Evolutionary conservation across 768 basidiomycete genomes (phyloP).

Genomic region (Melanogaster broomeanus): DNA sequence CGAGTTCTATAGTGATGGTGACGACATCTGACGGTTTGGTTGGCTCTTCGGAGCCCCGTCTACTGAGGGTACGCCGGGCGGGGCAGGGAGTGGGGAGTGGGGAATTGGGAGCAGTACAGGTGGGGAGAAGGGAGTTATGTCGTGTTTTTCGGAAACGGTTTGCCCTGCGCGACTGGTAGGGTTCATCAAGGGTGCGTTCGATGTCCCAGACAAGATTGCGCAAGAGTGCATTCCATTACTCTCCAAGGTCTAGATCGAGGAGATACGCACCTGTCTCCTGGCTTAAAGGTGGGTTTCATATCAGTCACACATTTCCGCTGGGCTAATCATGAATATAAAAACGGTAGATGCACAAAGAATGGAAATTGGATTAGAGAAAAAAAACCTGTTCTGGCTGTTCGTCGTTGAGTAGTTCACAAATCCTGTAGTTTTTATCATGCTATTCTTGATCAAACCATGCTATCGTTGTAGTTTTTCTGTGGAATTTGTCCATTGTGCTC

Average conservation of each 20-base stretch:
- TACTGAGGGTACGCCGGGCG: slow-evolving; percentile 65
- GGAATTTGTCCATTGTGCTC: no score
- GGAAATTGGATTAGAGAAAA: slow-evolving; percentile 16
- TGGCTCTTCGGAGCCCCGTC: slow-evolving; percentile 84
- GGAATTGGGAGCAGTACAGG: slow-evolving; percentile 2
- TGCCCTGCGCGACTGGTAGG: neutral
- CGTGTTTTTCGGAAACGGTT: slow-evolving; percentile 8
- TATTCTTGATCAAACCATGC: slow-evolving; percentile 26
- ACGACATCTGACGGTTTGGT: slow-evolving; percentile 83
- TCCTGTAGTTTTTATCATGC: slow-evolving; percentile 29
- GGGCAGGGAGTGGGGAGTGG: slow-evolving; percentile 42
- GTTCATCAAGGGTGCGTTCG: slow-evolving; percentile 3
- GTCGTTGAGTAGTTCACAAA: slow-evolving; percentile 26
- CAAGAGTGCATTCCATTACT: slow-evolving; percentile 3
- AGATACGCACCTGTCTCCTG: slow-evolving; percentile 13
- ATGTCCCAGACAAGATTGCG: slow-evolving; percentile 10
- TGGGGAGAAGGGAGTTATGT: neutral
- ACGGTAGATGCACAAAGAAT: slow-evolving; percentile 8
- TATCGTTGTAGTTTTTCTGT: neutral
- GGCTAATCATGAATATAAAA: slow-evolving; percentile 3
- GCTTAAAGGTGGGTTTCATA: slow-evolving; percentile 20
- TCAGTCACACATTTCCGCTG: neutral
- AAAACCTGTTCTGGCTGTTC: slow-evolving; percentile 7
- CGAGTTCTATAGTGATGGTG: slow-evolving; percentile 79
- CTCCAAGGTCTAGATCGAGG: slow-evolving; percentile 11